These are phyloP conservation scores for Epicoccum nigrum DNA, from an alignment of 2,329 filamentous ascomycete species.

Conservation along the genomic window DNA sequence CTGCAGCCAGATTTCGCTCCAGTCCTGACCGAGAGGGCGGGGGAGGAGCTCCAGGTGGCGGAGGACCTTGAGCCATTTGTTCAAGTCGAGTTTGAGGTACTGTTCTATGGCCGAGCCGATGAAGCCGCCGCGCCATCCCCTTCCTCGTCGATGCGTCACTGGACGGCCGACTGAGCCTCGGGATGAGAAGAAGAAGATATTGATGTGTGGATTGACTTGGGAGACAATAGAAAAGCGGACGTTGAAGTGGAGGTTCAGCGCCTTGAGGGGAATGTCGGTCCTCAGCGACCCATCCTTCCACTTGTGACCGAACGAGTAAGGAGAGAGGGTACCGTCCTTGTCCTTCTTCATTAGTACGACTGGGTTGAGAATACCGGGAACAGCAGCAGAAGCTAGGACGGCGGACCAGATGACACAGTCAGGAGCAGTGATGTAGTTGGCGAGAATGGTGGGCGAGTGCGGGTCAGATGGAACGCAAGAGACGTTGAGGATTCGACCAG, in stretches of 20 bases:
- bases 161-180: constrained; percentile 89
- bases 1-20: constrained; percentile 96
- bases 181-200: constrained; percentile 97
- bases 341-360: constrained; percentile 92
- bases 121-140: constrained; percentile 95
- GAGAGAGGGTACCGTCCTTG: constrained; percentile 74
- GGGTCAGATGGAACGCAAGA: constrained; percentile 95
- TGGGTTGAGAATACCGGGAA: constrained; percentile 94
- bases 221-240: constrained; percentile 94
- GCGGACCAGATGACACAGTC: constrained; percentile 99
- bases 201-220: constrained; percentile 94
- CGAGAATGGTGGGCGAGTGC: constrained; percentile 87
- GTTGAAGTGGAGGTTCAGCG: constrained; percentile 95
- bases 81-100: constrained; percentile 93
- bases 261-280: constrained; percentile 93
- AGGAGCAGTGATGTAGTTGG: constrained; percentile 92
- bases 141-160: constrained; percentile 89
- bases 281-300: constrained; percentile 97
- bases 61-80: constrained; percentile 96
- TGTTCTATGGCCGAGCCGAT: constrained; percentile 91
- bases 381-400: constrained; percentile 90
- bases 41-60: constrained; percentile 91
- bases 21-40: constrained; percentile 89
- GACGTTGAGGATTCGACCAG: constrained; percentile 92
- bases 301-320: constrained; percentile 97